Base-by-base conservation (phyloP, 2,329 filamentous ascomycete species). In the Dothiorella sarmentorum region DNA sequence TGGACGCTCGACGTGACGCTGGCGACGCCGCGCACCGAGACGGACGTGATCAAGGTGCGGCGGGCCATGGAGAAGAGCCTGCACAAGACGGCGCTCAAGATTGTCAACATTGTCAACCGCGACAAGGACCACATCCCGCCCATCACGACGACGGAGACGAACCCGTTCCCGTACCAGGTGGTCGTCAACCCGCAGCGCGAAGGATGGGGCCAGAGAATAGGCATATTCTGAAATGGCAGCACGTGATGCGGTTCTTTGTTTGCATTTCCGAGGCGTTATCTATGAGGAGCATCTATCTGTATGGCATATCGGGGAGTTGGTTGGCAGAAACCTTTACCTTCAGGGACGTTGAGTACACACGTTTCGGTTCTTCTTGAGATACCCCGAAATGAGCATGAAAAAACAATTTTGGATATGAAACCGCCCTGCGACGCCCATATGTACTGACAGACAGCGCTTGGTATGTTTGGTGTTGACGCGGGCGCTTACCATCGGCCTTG, bases 101-200 rank as follows among this genome's bases (percentile, higher is more conserved):
- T 97, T 67, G 85, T 97, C 65, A 87, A 86, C 62, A 88, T 90
- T 56, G 91, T 90, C 67, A 96, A 96, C 75, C 79, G 84, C 53
- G 89, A 97, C 74, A 96, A 95, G 72, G 90, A 95, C 68, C 94
- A 97, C 73, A 97, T 99, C 64, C 94, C 94, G 1, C 94, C 93
- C 52, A 97, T 97, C 67, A 97, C 91, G 7, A 94, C 91, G 20
- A 91, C 87, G 69, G 90, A 93, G 62, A 80, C 89, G 47, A 97
- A 97, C 72, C 93, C 94, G 0, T 99, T 97, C 69, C 93, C 93
- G 0, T 97, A 96, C 75, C 88, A 92, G 73, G 96, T 97, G 69
- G 83, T 88, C 61, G 85, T 97, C 60, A 94, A 96, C 69, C 90
- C 90, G 59, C 90, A 90, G 68, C 82, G 86, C 61, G 86, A 89